Base-by-base conservation (phyloP, 2,329 filamentous ascomycete species). In the Aspergillus viridinutans region DNA sequence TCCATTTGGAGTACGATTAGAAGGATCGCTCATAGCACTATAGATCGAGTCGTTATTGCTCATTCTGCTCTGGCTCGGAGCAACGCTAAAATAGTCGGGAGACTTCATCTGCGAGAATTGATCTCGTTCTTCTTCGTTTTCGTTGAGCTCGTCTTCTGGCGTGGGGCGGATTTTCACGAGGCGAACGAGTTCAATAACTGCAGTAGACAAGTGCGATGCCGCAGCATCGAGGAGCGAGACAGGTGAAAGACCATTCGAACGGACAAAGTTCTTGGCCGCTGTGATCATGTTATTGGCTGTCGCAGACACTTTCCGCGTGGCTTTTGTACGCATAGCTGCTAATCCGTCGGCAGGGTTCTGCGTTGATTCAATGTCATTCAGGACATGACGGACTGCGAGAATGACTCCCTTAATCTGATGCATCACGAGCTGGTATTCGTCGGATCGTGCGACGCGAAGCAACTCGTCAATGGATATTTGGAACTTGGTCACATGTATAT, bases 211-310 rank as follows among this genome's bases (percentile, higher is more conserved):
- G 74, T 99, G 92, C 25, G 90, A 94, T 7, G 93, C 92, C 2
- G 94, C 93, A 3, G 93, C 94, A 72, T 99, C 94, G 23, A 99
- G 80, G 3, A 99, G 78, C 5, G 91, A 96, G n/a, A 99, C 88
- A 0, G 94, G 94, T 1, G 91, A 93, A 32, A 99, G 83, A 29
- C 94, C 94, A 21, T 85, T 86, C 0, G 91, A 87, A 10, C 85
- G 83, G 35, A 90, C 88, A 72, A 94, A 96, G 69, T 96, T 96
- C 78, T 95, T 96, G 35, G 90, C 89, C 1, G 93, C 91, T 2
- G 93, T 97, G 67, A 97, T 97, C 57, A 99, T 81, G 69, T 93
- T 94, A 79, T 97, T 97, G 50, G 94, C 92, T 1, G 93, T 96
- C 2, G 89, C 88, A n/a, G 92, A 95, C 3, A 97, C 89, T 57